Percentiles rank a stretch among this genome's conserved stretches.
phyloP scores from a whole-genome alignment of 2,329 filamentous ascomycete genomes.

The Fusarium napiforme region DNA sequence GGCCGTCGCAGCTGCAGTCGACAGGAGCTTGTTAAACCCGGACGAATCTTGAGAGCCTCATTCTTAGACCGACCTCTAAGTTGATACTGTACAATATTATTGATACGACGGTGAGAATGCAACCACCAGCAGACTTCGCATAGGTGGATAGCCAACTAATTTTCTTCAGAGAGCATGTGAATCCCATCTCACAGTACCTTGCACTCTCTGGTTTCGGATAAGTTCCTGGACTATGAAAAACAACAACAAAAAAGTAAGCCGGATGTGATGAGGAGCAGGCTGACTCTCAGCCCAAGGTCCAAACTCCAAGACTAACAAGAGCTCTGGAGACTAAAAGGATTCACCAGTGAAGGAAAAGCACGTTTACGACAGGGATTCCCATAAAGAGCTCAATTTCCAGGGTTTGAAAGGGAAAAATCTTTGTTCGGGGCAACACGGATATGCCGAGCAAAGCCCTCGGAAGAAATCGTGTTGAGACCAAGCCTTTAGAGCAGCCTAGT shows the following conservation, averaged over 20 bases:
- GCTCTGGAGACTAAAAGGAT: not conserved
- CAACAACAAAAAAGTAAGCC: not conserved
- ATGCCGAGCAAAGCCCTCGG: constrained; percentile 28
- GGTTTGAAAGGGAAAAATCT: not conserved
- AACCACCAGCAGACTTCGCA: not conserved
- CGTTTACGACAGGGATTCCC: constrained; percentile 22
- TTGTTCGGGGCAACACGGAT: constrained; percentile 29
- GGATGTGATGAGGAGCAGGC: not conserved
- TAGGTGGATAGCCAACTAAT: constrained; percentile 1
- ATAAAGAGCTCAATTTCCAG: constrained; percentile 6
- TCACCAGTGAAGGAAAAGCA: constrained; percentile 29
- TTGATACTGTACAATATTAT: constrained; percentile 4
- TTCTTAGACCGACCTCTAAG: not conserved
- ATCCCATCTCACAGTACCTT: not conserved
- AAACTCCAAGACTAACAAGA: constrained; percentile 5
- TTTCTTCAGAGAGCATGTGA: not conserved
- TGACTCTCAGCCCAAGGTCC: constrained; percentile 6
- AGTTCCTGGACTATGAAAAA: not conserved
- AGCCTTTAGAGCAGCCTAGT: constrained; percentile 8
- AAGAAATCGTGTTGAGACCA: constrained; percentile 26
- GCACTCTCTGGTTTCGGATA: constrained; percentile 2
- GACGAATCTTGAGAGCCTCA: constrained; percentile 24
- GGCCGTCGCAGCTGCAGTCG: not conserved
- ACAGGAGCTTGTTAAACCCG: constrained; percentile 6
- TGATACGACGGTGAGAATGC: not conserved